phyloP scores from a whole-genome alignment of 257 asterid species.

The Solanum sejunctum region DNA sequence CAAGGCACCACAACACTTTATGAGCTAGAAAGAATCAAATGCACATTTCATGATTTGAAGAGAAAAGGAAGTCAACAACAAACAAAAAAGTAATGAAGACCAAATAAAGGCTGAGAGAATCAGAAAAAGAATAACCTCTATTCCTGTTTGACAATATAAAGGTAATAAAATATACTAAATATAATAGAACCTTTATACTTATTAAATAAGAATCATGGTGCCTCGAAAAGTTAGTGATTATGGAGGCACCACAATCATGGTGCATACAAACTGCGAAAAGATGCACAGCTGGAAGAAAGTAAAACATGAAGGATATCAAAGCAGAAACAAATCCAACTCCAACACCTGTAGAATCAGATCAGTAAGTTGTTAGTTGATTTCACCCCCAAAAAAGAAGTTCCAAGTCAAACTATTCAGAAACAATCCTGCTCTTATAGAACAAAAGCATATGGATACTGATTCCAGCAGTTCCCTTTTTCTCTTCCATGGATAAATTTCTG shows the following conservation, averaged over 20 bases:
- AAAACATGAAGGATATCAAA: constrained; percentile 63
- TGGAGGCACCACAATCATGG: neutral
- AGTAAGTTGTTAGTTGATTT: constrained; percentile 6
- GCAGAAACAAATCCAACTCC: constrained; percentile 99
- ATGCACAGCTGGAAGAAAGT: neutral
- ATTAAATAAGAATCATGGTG: neutral
- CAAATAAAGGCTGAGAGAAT: neutral
- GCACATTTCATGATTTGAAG: neutral
- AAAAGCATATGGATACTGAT: neutral
- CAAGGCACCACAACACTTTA: constrained; percentile 33
- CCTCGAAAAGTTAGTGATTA: neutral
- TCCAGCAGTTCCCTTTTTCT: neutral
- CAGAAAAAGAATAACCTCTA: neutral
- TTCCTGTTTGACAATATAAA: neutral
- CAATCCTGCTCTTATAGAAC: neutral
- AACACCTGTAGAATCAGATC: constrained; percentile 58
- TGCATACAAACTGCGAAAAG: neutral
- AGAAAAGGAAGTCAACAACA: constrained; percentile 2
- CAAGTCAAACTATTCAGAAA: neutral
- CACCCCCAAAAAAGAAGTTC: neutral
- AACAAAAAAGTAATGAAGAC: neutral
- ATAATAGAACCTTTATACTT: neutral
- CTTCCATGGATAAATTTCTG: neutral
- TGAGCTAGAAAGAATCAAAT: constrained; percentile 15
- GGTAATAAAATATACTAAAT: neutral